Evolutionary conservation across 306 rosid genomes (phyloP).

Genomic region (Vachellia collinsii): DNA sequence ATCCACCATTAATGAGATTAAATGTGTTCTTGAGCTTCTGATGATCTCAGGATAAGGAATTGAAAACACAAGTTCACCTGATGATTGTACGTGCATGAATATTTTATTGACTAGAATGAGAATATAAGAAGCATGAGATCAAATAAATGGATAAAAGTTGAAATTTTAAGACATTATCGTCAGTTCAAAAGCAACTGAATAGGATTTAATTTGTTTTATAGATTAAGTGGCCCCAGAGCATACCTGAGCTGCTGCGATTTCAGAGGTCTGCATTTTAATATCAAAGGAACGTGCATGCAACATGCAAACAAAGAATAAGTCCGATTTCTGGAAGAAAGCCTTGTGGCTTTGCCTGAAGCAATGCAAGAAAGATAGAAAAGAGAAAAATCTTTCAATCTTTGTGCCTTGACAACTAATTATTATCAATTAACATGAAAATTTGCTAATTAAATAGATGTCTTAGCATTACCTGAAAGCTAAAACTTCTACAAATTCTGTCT

Average conservation of each 20-base stretch:
- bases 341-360: slow-evolving; percentile 73
- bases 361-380: slow-evolving; percentile 14
- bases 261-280: slow-evolving; percentile 63
- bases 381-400: not conserved
- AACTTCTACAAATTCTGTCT: too few species aligned
- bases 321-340: slow-evolving; percentile 69
- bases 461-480: slow-evolving; percentile 76
- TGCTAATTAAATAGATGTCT: not conserved
- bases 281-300: slow-evolving; percentile 60
- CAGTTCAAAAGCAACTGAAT: not conserved
- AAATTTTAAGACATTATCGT: not conserved
- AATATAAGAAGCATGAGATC: not conserved
- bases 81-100: not conserved
- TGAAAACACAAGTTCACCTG: too few species aligned
- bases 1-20: not conserved
- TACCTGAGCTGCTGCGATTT: slow-evolving; percentile 86
- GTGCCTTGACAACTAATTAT: not conserved
- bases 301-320: slow-evolving; percentile 74
- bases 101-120: not conserved
- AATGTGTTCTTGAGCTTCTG: not conserved
- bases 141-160: not conserved
- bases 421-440: not conserved
- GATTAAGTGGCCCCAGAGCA: not conserved
- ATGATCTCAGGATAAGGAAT: not conserved
- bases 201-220: too few species aligned